phyloP scores from a whole-genome alignment of 2,329 filamentous ascomycete genomes.

The Hirsutella minnesotensis region DNA sequence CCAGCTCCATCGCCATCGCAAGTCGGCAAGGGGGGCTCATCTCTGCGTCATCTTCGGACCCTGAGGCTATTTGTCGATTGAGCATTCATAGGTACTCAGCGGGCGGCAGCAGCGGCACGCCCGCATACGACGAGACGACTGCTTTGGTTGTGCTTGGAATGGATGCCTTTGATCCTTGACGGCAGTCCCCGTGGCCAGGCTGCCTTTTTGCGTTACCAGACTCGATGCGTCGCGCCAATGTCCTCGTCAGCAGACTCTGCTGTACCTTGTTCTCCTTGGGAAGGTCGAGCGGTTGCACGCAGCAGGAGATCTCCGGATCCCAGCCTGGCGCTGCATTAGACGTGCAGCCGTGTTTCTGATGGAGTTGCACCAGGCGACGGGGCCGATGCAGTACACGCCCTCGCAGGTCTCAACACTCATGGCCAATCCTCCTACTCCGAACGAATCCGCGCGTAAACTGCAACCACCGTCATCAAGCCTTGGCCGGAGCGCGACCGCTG shows the following conservation, averaged over 20 bases:
- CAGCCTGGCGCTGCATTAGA: slow-evolving; percentile 10
- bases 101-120: too few species aligned
- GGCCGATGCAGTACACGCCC: not conserved
- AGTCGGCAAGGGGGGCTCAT: too few species aligned
- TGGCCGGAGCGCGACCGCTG: too few species aligned
- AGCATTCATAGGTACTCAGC: too few species aligned
- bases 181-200: not conserved
- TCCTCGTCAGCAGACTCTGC: not conserved
- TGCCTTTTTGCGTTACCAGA: not conserved
- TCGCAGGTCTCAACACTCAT: not conserved
- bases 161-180: too few species aligned
- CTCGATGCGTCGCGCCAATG: not conserved
- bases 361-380: slow-evolving; percentile 11
- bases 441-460: too few species aligned
- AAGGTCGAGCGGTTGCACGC: slow-evolving; percentile 7
- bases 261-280: not conserved
- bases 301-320: slow-evolving; percentile 12
- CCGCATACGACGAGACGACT: too few species aligned
- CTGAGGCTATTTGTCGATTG: too few species aligned
- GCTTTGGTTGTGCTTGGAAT: too few species aligned
- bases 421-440: not conserved
- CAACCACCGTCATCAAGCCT: too few species aligned
- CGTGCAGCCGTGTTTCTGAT: slow-evolving; percentile 19
- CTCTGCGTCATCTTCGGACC: too few species aligned
- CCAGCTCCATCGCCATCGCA: too few species aligned